These are phyloP conservation scores for Wickerhamia fluorescens DNA, from an alignment of 805 yeast species.

Conservation along the genomic window DNA sequence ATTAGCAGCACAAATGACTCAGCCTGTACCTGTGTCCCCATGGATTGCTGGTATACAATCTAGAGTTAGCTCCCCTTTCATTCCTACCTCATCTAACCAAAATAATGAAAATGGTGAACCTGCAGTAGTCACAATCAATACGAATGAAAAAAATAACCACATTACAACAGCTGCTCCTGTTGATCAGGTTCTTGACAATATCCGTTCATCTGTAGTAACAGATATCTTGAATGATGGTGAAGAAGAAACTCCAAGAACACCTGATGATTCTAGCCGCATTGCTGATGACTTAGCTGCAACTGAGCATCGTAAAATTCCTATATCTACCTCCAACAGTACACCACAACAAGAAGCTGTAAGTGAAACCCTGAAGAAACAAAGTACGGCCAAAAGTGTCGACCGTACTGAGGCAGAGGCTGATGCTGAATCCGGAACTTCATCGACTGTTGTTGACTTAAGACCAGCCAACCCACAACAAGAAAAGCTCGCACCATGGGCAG, in stretches of 20 bases:
- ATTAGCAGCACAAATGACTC: slow-evolving; percentile 17
- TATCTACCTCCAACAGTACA: too few relatives aligned
- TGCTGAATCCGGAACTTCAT: not conserved
- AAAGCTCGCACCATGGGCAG: slow-evolving; percentile 52
- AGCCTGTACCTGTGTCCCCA: slow-evolving; percentile 36
- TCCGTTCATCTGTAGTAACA: slow-evolving; percentile 35
- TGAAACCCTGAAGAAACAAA: too few relatives aligned
- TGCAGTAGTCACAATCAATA: too few relatives aligned
- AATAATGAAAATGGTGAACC: not conserved
- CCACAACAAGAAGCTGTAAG: too few relatives aligned
- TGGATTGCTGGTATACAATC: slow-evolving; percentile 32
- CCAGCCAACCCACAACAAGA: slow-evolving; percentile 12
- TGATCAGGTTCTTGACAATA: slow-evolving; percentile 29
- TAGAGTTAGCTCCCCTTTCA: slow-evolving; percentile 35
- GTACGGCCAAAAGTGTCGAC: too few relatives aligned
- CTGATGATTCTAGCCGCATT: too few relatives aligned
- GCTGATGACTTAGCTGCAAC: too few relatives aligned
- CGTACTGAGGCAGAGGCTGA: slow-evolving; percentile 1
- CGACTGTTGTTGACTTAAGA: slow-evolving; percentile 8
- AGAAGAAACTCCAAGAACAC: slow-evolving; percentile 4
- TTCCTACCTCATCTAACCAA: slow-evolving; percentile 12
- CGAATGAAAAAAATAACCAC: slow-evolving; percentile 4
- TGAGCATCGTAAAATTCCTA: too few relatives aligned
- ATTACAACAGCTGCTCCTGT: too few relatives aligned
- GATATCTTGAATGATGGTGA: slow-evolving; percentile 30